Base-by-base conservation (phyloP, 129 eudicot genomes). In the sunflower (Helianthus annuus) region DNA sequence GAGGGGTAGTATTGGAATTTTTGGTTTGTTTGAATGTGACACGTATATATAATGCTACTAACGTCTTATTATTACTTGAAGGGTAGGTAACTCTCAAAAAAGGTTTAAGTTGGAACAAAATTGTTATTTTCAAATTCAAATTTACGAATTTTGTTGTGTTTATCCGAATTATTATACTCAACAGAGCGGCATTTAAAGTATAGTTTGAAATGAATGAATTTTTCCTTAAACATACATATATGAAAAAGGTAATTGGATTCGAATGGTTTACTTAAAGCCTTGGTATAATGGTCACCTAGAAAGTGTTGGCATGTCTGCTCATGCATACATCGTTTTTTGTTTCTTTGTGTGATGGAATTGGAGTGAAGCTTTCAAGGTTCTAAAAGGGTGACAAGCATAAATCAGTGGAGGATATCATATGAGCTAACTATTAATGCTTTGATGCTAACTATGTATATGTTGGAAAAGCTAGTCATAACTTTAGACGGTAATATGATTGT, bases 1-100 rank as follows among this genome's bases (percentile, higher is more conserved):
- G 10, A 36, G 86, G 86, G 80, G 74, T 81, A 77, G 29, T 64
- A 49, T 15, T 48, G 82, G 83, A 55, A 44, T 62, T 70, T 70
- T 69, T 8, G 15, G 29, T 34, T 22, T 10, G 36, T 71, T 70
- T 57, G 68, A 68, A 27, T 36, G 77, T 70, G 54, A 52, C 77
- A 73, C 51, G 77, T 72, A 68, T 60, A 13, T 45, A 22, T 58
- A 27, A 57, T 58, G 32, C 42, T 64, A 16, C 42, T 64, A 16
- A 40, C 14, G 6, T 64, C 29, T 7, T 27, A 27, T 27, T 16
- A 40, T 40, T 65, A 40, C 69, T 44, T 4, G n/a, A 38, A 8
- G 6, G 38, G 12, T 48, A n/a, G n/a, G n/a, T n/a, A n/a, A n/a
- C n/a, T n/a, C n/a, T n/a, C n/a, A n/a, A n/a, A n/a, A n/a, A n/a